A percentile compares a stretch with the other conserved stretches of the same genome.
Conservation (phyloP, 2,329 filamentous ascomycete genomes). For the Fusarium gaditjirri region DNA sequence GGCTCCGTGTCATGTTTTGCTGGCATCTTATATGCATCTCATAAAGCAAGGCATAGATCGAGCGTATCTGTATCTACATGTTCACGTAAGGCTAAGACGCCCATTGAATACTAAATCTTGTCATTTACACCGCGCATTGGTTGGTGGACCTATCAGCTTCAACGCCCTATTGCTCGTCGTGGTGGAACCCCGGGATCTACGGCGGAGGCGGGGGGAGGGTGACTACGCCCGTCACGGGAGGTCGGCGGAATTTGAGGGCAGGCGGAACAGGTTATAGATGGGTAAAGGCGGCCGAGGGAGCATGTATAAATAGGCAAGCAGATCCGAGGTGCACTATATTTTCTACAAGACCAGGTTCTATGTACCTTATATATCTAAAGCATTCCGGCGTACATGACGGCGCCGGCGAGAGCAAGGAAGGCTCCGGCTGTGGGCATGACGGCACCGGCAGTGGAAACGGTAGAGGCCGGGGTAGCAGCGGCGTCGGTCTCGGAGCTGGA, state of each 20-base stretch:
- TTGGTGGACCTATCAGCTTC: constrained; percentile 32
- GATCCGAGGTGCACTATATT: not conserved
- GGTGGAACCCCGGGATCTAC: constrained; percentile 37
- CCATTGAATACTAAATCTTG: constrained; percentile 32
- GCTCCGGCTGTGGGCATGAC: constrained; percentile 42
- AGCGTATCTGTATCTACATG: not conserved
- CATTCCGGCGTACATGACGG: constrained; percentile 44
- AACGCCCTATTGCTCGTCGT: constrained; percentile 41
- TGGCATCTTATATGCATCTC: constrained; percentile 20
- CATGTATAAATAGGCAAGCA: constrained; percentile 2
- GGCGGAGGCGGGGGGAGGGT: constrained; percentile 22
- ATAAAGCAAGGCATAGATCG: constrained; percentile 5
- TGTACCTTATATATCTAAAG: constrained; percentile 34
- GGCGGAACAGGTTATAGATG: constrained; percentile 25
- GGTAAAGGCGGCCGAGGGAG: constrained; percentile 29
- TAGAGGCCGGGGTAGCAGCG: constrained; percentile 27
- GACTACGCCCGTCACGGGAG: constrained; percentile 32
- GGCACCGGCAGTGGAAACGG: constrained; percentile 39
- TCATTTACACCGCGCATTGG: constrained; percentile 34
- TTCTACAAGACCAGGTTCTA: not conserved
- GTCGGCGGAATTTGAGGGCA: constrained; percentile 23
- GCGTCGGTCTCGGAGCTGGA: constrained; percentile 31
- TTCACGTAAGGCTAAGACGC: constrained; percentile 21
- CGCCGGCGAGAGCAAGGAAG: constrained; percentile 45
- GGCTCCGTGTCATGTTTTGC: constrained; percentile 1